phyloP scores from a whole-genome alignment of 208 protist genomes.

The Trypanosoma mega region DNA sequence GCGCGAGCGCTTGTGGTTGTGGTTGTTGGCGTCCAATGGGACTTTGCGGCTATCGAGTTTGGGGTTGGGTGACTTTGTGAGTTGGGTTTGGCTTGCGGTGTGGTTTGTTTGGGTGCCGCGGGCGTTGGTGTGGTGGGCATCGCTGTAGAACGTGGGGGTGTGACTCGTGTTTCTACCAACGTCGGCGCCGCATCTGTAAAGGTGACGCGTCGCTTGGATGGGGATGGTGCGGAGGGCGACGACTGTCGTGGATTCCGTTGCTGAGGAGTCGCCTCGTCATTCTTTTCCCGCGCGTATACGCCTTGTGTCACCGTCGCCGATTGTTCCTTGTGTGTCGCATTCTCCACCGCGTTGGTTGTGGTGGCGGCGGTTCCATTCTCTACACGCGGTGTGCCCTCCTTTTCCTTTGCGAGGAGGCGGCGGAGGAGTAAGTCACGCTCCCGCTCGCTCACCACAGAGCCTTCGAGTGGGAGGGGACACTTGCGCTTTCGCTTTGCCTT shows the following conservation, averaged over 20 bases:
- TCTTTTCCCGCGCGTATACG: no score
- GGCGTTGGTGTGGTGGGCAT: neutral
- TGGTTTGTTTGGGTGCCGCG: no score
- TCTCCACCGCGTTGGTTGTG: no score
- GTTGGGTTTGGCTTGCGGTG: no score
- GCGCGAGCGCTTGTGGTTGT: no score
- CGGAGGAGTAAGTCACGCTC: constrained; percentile 76
- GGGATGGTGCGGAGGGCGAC: neutral
- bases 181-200: constrained; percentile 1
- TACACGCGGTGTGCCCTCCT: constrained; percentile 8
- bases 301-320: neutral
- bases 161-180: neutral
- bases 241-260: no score
- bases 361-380: no score
- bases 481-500: constrained; percentile 53
- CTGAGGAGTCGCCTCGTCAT: no score
- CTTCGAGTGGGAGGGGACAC: constrained; percentile 71
- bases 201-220: constrained; percentile 10
- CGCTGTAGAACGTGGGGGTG: neutral
- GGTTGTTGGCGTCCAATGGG: no score
- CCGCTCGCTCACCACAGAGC: constrained; percentile 46
- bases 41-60: no score
- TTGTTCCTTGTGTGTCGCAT: neutral
- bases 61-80: no score
- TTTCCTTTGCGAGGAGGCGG: constrained; percentile 50